Evolutionary conservation across 2,329 filamentous ascomycete species (phyloP), one percentile per base, ranked within the genome.

Genomic region (Fusarium succisae): DNA sequence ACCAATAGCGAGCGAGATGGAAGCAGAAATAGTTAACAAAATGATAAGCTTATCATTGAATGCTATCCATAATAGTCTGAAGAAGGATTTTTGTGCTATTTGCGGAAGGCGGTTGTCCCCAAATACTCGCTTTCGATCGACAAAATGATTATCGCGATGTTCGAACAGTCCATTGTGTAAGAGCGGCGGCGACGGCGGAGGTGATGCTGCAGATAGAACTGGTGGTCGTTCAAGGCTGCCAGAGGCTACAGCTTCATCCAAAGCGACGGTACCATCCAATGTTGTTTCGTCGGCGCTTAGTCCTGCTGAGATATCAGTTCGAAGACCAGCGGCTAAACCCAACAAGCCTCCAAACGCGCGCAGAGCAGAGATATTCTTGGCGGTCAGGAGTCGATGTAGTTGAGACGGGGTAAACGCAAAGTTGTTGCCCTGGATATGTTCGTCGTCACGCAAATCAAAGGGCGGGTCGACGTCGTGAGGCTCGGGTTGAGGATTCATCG

Each of bases 1-100:
- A 51, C 93, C 93, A 45, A 95, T 88, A 1, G 90, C 91, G 32
- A 95, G 85, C 5, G 93, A 94, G 41, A 95, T 90, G n/a, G 89
- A 85, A 3, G 93, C 93, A 13, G 93, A 92, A 26, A 91, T 86
- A 2, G 91, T 92, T 66, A 94, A 85, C 9, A 94, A 83, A 62
- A 94, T 92, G 59, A 94, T 84, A 17, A 95, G 90, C 77, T 95
- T 95, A 82, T 95, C 93, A 79, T 95, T 94, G 83, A 94, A 94
- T 3, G 93, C 92, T 77, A 94, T 92, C 93, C 93, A 95, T 71
- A 83, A 76, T 57, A 95, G 83, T 77, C 91, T 86, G 69, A 92
- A 85, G 58, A 95, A 90, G 44, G 86, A 91, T 80, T 94, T 94
- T 30, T 91, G 85, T 77, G 92, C 93, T 76, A 89, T 89, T 73